Evolutionary conservation across 2,329 filamentous ascomycete species (phyloP).

Genomic region (Verticillium zaregamsianum): DNA sequence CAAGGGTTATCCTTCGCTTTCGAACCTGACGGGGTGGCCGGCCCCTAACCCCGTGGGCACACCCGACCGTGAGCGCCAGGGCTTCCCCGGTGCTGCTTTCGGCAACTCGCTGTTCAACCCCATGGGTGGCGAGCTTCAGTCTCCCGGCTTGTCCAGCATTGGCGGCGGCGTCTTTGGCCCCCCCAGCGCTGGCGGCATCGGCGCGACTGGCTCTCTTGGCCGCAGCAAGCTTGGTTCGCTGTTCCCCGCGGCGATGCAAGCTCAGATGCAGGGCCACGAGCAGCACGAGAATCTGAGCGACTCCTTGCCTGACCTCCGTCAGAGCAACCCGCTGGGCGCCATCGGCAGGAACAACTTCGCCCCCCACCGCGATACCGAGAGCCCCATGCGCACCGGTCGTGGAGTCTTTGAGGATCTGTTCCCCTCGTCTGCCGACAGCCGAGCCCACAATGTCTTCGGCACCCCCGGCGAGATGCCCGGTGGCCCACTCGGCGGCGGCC

Average conservation of each 20-base stretch:
- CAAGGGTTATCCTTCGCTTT: slow-evolving; percentile 64
- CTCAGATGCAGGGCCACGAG: slow-evolving; percentile 76
- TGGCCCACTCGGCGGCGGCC: slow-evolving; percentile 17
- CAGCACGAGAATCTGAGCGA: slow-evolving; percentile 58
- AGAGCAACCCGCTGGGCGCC: slow-evolving; percentile 58
- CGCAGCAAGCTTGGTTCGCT: slow-evolving; percentile 83
- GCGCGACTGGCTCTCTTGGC: slow-evolving; percentile 62
- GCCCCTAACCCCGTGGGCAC: slow-evolving; percentile 59
- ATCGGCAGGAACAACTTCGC: slow-evolving; percentile 61
- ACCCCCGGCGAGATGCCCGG: slow-evolving; percentile 14
- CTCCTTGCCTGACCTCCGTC: slow-evolving; percentile 54
- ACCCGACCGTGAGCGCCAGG: slow-evolving; percentile 60
- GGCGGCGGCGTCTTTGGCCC: slow-evolving; percentile 63
- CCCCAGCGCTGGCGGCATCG: slow-evolving; percentile 47
- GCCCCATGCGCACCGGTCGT: slow-evolving; percentile 51
- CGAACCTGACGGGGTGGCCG: slow-evolving; percentile 59
- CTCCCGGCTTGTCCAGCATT: slow-evolving; percentile 50
- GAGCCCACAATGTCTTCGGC: slow-evolving; percentile 23
- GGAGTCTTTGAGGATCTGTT: slow-evolving; percentile 54
- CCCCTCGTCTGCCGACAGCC: slow-evolving; percentile 27
- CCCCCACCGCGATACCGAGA: slow-evolving; percentile 54
- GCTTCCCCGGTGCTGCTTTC: slow-evolving; percentile 53
- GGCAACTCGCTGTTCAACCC: slow-evolving; percentile 78
- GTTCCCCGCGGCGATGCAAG: slow-evolving; percentile 86
- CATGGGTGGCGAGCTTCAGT: slow-evolving; percentile 68